Evolutionary conservation across 2,329 filamentous ascomycete genomes (phyloP).

Genomic region (Colletotrichum tropicale): DNA sequence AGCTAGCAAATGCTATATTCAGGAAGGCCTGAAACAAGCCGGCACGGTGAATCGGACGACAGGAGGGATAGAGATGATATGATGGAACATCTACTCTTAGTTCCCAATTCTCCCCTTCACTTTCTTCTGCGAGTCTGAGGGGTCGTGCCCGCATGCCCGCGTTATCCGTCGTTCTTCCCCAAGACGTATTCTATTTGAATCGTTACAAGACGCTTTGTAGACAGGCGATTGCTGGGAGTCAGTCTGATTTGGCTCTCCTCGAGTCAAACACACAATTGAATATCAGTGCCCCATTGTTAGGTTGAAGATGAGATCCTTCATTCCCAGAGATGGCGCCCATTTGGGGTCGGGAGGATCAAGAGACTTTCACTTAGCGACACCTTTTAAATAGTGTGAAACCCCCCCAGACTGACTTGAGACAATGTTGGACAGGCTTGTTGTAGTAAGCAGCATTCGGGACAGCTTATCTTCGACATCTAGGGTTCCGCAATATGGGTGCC

Average conservation of each 20-base stretch:
- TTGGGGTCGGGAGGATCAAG: background rate
- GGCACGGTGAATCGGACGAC: too few species aligned
- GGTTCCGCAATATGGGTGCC: too few species aligned
- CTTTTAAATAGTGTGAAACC: background rate
- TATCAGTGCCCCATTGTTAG: accelerated
- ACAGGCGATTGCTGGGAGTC: accelerated
- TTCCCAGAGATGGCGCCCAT: background rate
- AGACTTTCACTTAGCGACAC: background rate
- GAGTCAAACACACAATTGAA: accelerated
- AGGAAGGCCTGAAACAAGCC: too few species aligned
- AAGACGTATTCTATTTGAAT: background rate
- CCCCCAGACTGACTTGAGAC: too few species aligned
- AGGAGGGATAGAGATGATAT: too few species aligned
- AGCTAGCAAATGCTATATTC: too few species aligned
- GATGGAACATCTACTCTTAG: accelerated
- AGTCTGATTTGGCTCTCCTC: background rate
- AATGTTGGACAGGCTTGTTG: too few species aligned
- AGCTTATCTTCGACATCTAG: too few species aligned
- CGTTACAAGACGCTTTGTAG: background rate
- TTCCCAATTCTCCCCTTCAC: accelerated
- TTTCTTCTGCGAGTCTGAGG: accelerated
- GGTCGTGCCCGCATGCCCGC: accelerated
- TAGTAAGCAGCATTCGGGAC: too few species aligned
- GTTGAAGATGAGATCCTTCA: background rate
- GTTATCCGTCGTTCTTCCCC: background rate